Conservation (phyloP, 331 rosid genomes). For the Malus hybrid region DNA sequence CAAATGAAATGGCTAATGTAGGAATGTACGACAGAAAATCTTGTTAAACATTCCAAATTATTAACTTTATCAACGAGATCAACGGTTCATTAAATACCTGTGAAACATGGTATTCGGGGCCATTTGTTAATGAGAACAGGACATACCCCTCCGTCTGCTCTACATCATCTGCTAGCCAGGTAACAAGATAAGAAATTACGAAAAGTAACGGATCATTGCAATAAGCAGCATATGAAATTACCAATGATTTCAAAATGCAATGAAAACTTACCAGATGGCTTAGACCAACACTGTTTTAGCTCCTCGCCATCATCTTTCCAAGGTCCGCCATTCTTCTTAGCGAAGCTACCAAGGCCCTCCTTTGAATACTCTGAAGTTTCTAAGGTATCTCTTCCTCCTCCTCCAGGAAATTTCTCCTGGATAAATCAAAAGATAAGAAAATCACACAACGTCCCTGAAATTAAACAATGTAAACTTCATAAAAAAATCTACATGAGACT, state of each 20-base stretch:
- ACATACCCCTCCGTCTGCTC: constrained; percentile 73
- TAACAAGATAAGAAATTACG: constrained; percentile 5
- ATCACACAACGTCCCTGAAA: neutral
- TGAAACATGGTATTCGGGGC: constrained; percentile 91
- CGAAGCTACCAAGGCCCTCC: constrained; percentile 25
- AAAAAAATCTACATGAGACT: neutral
- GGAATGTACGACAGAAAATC: neutral
- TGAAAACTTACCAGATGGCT: constrained; percentile 53
- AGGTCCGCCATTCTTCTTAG: constrained; percentile 42
- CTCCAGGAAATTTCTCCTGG: constrained; percentile 76
- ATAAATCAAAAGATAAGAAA: constrained; percentile 10
- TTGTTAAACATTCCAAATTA: neutral
- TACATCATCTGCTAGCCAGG: constrained; percentile 47
- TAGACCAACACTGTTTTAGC: constrained; percentile 80
- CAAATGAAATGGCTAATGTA: neutral
- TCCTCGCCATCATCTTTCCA: constrained; percentile 52
- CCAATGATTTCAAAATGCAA: neutral
- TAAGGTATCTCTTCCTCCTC: constrained; percentile 38
- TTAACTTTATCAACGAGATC: neutral
- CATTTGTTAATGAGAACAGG: constrained; percentile 81
- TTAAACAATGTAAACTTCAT: neutral
- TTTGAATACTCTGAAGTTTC: constrained; percentile 36
- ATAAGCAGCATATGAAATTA: neutral
- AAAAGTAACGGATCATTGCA: neutral
- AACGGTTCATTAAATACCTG: constrained; percentile 51